phyloP scores from a whole-genome alignment of 257 asterid genomes.

The Ballota nigra region DNA sequence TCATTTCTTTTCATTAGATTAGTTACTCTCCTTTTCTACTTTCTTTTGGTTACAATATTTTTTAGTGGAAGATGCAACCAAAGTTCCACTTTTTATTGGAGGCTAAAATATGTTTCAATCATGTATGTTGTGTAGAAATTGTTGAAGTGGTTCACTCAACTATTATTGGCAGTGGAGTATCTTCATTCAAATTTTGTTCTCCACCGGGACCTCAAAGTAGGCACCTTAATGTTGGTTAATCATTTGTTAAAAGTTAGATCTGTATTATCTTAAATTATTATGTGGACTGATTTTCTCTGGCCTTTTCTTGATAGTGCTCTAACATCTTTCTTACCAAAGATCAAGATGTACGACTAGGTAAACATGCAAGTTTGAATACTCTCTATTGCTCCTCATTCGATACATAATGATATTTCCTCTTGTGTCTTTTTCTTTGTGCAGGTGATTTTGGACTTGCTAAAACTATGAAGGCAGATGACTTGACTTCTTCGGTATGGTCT shows the following conservation, averaged over 20 bases:
- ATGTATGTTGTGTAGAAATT: constrained; percentile 57
- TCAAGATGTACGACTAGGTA: constrained; percentile 88
- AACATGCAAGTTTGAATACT: neutral
- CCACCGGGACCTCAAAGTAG: constrained; percentile 94
- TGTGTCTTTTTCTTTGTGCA: constrained; percentile 30
- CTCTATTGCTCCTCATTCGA: neutral
- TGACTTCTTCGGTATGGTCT: constrained; percentile 88
- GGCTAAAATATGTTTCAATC: neutral
- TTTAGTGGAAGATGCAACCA: no score
- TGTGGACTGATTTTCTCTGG: constrained; percentile 15
- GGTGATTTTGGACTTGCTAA: constrained; percentile 99
- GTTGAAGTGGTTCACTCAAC: constrained; percentile 92
- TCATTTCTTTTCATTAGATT: constrained; percentile 3
- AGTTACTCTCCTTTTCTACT: neutral
- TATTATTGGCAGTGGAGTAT: constrained; percentile 89
- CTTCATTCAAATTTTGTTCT: constrained; percentile 91
- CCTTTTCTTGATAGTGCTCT: constrained; percentile 71
- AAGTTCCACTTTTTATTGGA: neutral
- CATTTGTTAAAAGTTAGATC: constrained; percentile 1
- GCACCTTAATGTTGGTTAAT: constrained; percentile 5
- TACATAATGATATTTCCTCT: constrained; percentile 9
- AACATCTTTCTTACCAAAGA: constrained; percentile 96
- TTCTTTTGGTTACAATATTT: no score
- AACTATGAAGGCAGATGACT: constrained; percentile 91
- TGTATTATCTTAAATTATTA: constrained; percentile 17